Percentiles rank a stretch among this genome's conserved stretches.
These are phyloP conservation scores for Plasmodium vivax DNA, from an alignment of 169 alveolate genomes.

Conservation along the genomic window DNA sequence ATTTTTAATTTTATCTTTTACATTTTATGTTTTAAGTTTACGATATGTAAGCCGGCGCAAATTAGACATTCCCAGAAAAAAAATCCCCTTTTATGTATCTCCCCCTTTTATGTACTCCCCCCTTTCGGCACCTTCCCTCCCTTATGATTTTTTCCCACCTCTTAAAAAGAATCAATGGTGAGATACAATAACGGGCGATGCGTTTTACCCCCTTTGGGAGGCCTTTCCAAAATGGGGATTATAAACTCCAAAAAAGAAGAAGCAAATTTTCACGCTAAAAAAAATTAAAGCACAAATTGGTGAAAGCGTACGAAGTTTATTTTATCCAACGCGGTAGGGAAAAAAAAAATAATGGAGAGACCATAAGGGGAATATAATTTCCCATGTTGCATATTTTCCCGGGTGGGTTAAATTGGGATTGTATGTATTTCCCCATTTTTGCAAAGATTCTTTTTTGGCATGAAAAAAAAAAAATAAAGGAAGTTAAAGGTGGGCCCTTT, in stretches of 20 bases:
- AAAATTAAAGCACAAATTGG: neutral
- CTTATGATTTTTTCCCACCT: no score
- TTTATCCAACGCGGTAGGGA: neutral
- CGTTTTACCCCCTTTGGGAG: neutral
- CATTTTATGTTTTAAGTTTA: neutral
- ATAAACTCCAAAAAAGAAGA: neutral
- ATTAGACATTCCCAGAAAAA: slow-evolving; percentile 13
- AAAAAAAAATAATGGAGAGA: neutral
- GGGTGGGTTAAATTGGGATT: neutral
- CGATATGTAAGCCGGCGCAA: neutral
- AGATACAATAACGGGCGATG: neutral
- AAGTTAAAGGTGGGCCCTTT: neutral
- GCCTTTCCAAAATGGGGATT: neutral
- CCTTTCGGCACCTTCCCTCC: neutral
- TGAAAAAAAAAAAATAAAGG: neutral
- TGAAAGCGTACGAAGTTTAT: neutral
- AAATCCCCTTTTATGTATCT: no score
- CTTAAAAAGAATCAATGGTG: neutral
- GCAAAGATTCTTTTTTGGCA: neutral
- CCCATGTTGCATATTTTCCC: neutral
- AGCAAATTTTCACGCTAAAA: neutral
- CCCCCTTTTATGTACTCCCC: neutral
- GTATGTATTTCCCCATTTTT: neutral
- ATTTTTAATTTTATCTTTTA: neutral
- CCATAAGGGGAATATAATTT: neutral